Base-by-base conservation (phyloP, 2,329 filamentous ascomycete genomes). In the Neonectria sp. region DNA sequence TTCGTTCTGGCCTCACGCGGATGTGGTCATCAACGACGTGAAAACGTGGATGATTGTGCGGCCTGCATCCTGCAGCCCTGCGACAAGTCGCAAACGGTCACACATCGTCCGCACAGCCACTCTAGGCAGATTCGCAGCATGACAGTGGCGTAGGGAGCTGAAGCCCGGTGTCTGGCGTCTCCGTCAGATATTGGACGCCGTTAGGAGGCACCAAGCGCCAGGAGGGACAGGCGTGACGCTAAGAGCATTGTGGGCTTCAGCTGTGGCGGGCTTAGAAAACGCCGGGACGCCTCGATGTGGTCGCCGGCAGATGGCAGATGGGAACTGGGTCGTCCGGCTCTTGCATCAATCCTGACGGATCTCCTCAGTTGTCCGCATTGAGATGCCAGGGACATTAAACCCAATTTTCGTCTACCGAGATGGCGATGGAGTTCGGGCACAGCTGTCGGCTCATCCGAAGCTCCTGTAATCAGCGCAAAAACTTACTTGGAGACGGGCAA, bases 121-220 rank as follows among this genome's bases (percentile, higher is more conserved):
- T 27, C 48, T 11, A 31, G 52, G 46, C 33, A 48, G 53, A 43
- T 24, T 40, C 33, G 17, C n/a, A 43, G 51, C 43, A 51, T 45
- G 56, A 31, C 13, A 5, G 51, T 65, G 61, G 61, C 61, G 61
- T 24, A 27, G 29, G 17, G 25, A 65, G 57, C 61, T 65, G 61
- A 67, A 63, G 35, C 35, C 48, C 35, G 21, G 46, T 33, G 63
- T 45, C 45, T 65, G 56, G 27, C 55, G 12, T 56, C 45, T 66
- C 59, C 5, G 24, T 45, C 24, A 40, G 55, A 58, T 46, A 58
- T 37, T 67, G 55, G 49, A 63, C 49, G 59, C 48, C 57, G 45
- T 57, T 52, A 7, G 8, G 8, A 35, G 24, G 27, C 35, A 24
- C 31, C 21, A 46, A 60, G 52, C 52, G 53, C 52, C 45, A 24